These are phyloP conservation scores for Endoconidiophora polonica DNA, from an alignment of 2,329 filamentous ascomycete species.

Conservation along the genomic window DNA sequence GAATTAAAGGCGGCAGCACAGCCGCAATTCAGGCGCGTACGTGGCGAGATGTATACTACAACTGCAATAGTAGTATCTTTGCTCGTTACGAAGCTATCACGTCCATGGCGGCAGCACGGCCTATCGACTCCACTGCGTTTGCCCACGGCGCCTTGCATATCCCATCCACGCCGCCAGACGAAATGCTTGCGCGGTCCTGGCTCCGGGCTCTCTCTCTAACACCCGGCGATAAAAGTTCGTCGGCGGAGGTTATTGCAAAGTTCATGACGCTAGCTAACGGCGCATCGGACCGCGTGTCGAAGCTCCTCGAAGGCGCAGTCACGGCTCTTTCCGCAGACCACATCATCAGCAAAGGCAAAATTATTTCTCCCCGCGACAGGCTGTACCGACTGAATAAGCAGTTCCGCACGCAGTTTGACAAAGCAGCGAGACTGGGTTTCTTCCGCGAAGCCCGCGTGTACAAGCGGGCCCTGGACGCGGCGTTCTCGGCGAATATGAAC, in stretches of 20 bases:
- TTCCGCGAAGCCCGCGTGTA: constrained; percentile 40
- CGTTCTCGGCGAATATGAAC: constrained; percentile 19
- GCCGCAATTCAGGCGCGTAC: constrained; percentile 18
- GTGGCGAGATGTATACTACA: constrained; percentile 43
- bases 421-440: constrained; percentile 36
- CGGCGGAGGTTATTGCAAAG: constrained; percentile 30
- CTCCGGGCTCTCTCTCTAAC: constrained; percentile 42
- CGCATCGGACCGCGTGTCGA: constrained; percentile 24
- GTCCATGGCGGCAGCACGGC: constrained; percentile 28
- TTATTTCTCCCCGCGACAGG: constrained; percentile 38
- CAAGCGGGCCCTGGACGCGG: constrained; percentile 27
- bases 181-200: constrained; percentile 38
- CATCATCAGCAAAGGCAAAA: constrained; percentile 43
- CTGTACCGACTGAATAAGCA: constrained; percentile 47
- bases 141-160: neutral
- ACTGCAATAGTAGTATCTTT: constrained; percentile 35
- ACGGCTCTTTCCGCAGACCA: constrained; percentile 31
- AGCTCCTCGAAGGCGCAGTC: constrained; percentile 31
- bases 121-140: constrained; percentile 1
- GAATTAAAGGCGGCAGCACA: constrained; percentile 8
- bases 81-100: constrained; percentile 39
- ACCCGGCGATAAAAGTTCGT: constrained; percentile 30
- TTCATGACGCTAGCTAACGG: constrained; percentile 32
- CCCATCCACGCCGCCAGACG: constrained; percentile 15
- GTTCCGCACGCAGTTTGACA: constrained; percentile 39